Conservation (phyloP, 2,329 filamentous ascomycete genomes). For the Metarhizium robertsii region DNA sequence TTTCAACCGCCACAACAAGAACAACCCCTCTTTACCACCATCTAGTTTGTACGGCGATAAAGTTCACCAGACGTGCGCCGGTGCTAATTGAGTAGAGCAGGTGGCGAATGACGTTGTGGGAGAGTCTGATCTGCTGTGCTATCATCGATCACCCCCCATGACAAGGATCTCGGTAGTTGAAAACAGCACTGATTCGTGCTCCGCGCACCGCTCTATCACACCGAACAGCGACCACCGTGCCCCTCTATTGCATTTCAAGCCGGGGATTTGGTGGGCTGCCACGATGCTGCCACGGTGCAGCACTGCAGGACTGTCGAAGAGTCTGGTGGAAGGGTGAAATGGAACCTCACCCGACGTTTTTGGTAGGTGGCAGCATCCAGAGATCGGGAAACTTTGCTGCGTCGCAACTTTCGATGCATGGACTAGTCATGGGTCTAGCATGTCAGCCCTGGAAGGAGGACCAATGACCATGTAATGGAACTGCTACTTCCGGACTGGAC, state of each 20-base stretch:
- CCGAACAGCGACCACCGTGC: no score
- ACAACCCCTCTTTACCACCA: neutral
- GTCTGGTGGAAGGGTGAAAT: no score
- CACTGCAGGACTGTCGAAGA: no score
- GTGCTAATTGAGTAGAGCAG: neutral
- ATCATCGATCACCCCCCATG: neutral
- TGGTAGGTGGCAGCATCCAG: neutral
- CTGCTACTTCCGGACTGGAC: neutral
- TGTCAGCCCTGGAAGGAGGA: neutral
- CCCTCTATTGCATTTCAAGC: no score
- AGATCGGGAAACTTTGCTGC: neutral
- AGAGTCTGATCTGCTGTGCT: neutral
- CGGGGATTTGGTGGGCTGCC: no score
- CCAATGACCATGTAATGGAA: neutral
- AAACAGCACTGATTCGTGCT: no score
- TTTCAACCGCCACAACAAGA: neutral
- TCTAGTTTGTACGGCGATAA: neutral
- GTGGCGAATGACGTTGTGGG: constrained; percentile 6
- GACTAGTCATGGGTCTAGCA: neutral
- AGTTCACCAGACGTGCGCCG: neutral
- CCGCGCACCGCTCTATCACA: no score
- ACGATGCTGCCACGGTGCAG: no score
- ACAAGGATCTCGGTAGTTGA: neutral
- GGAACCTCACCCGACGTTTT: no score
- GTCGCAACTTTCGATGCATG: neutral